Evolutionary conservation across 305 asterid species (phyloP).

Genomic region (Nicotiana rustica): DNA sequence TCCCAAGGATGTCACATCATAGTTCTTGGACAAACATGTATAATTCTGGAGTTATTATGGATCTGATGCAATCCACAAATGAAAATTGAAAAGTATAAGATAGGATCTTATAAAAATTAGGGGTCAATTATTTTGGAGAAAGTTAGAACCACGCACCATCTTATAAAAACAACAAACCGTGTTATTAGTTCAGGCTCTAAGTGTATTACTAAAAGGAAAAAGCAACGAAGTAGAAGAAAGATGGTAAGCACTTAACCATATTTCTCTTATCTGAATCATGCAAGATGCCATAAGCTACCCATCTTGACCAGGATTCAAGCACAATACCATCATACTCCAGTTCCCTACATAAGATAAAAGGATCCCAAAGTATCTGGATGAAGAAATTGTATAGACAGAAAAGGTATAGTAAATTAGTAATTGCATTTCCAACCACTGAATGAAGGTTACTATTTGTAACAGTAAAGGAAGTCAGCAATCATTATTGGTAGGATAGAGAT

Average conservation of each 20-base stretch:
- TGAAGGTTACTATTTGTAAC: neutral
- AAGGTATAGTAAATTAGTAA: neutral
- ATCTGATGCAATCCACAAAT: too few species aligned
- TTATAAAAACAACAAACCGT: neutral
- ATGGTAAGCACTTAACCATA: slow-evolving; percentile 49
- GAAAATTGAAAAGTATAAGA: neutral
- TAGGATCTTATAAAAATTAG: neutral
- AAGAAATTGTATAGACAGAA: neutral
- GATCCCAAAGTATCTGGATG: slow-evolving; percentile 15
- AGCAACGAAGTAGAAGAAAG: neutral
- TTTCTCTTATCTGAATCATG: slow-evolving; percentile 81
- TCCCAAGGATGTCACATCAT: too few species aligned
- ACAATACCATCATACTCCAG: slow-evolving; percentile 98
- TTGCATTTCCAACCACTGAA: neutral
- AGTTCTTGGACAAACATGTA: too few species aligned
- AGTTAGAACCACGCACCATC: neutral
- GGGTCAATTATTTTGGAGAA: neutral
- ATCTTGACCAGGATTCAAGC: slow-evolving; percentile 97
- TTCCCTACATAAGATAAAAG: slow-evolving; percentile 59
- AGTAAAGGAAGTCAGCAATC: neutral
- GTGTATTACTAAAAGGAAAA: neutral
- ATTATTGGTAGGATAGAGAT: slow-evolving; percentile 8
- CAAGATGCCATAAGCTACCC: slow-evolving; percentile 94
- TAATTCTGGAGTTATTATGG: too few species aligned
- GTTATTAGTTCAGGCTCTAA: neutral